Base-by-base conservation (phyloP, 306 rosid genomes). In the Myrica gale region DNA sequence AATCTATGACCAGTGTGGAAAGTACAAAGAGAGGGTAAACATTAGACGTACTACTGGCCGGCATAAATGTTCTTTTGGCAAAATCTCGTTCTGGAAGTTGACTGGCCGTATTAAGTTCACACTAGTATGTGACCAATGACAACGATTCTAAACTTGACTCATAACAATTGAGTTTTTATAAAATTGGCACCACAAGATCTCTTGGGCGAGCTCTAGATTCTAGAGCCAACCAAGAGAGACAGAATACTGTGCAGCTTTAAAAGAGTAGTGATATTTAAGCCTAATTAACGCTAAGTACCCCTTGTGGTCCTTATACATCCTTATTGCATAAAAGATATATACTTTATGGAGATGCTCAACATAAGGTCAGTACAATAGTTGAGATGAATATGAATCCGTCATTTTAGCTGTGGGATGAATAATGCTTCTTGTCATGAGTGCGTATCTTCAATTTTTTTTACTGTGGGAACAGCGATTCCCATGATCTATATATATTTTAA, bases 1-100 rank as follows among this genome's bases (percentile, higher is more conserved):
- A 26, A 41, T 13, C 5, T 61, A 10, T 32, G 37, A 45, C 7
- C 44, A 19, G 9, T 46, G 42, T 9, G 7, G 43, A 62, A 50
- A 47, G 44, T 26, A 32, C n/a, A 23, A 26, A 2, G 13, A 17
- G n/a, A 44, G 13, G 9, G 13, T 13, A 19, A 51, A 21, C 54
- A 12, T 32, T 56, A 26, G 58, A 21, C 6, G 71, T 11, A 63
- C n/a, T 17, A 41, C 76, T 50, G 66, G 65, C 76, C 65, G 57
- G 66, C 82, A 73, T 37, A n/a, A 46, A 60, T 44, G 15, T 21
- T 73, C 15, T 73, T 73, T 10, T 26, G 19, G 57, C 37, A 32
- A 58, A 32, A 52, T 65, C 51, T 63, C 65, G 12, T 50, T 52
- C 73, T 52, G 9, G 15, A 44, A 23, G 32, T 26, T 54, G 66